Conservation (phyloP, 495 filamentous ascomycete species). For the Gamarada debralockiae region DNA sequence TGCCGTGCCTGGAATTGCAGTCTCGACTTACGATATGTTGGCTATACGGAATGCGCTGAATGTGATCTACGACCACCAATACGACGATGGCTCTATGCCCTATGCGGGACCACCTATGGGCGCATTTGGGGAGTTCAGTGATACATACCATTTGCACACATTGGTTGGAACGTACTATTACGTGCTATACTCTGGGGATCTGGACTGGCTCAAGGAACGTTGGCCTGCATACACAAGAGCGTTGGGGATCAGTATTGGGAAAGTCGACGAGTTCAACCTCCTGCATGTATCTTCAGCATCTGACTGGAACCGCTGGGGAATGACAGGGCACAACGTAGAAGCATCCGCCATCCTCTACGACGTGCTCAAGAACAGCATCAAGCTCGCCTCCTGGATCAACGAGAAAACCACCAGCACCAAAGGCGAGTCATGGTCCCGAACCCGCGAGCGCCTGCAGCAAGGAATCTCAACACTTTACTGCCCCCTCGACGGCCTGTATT, state of each 20-base stretch:
- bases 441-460: slow-evolving; percentile 16
- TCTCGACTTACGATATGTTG: slow-evolving; percentile 41
- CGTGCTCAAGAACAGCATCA: slow-evolving; percentile 29
- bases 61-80: slow-evolving; percentile 39
- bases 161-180: slow-evolving; percentile 60
- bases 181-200: slow-evolving; percentile 53
- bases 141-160: slow-evolving; percentile 60
- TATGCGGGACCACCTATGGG: slow-evolving; percentile 58
- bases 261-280: slow-evolving; percentile 45
- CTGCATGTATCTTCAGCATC: slow-evolving; percentile 48
- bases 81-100: slow-evolving; percentile 45
- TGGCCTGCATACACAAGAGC: slow-evolving; percentile 48
- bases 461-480: slow-evolving; percentile 30
- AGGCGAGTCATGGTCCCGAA: slow-evolving; percentile 15
- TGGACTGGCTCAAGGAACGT: slow-evolving; percentile 41
- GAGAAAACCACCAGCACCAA: neutral
- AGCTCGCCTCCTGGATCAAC: slow-evolving; percentile 29
- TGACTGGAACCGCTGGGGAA: slow-evolving; percentile 52
- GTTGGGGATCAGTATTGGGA: slow-evolving; percentile 46
- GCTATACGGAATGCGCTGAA: slow-evolving; percentile 42
- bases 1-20: slow-evolving; percentile 41
- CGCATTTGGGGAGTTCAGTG: slow-evolving; percentile 45
- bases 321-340: slow-evolving; percentile 48
- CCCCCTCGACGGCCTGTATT: slow-evolving; percentile 25
- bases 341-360: slow-evolving; percentile 34